Base-by-base conservation (phyloP, 208 protist species). In the Angomonas desouzai region DNA sequence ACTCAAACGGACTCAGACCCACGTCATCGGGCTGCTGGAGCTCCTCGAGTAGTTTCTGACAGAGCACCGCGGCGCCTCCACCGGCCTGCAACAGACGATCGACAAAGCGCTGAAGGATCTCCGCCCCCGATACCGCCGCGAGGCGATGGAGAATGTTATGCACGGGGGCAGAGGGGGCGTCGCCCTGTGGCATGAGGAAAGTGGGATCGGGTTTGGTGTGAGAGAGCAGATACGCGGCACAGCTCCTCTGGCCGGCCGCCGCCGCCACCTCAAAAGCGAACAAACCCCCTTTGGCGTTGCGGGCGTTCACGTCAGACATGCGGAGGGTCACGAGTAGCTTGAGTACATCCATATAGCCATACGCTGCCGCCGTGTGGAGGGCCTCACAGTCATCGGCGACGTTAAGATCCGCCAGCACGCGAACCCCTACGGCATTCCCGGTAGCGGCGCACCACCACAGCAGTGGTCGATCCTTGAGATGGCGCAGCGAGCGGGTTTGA, bases 321-420 rank as follows among this genome's bases (percentile, higher is more conserved):
- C 83, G 62, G 29, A 93, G 72, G 32, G 73, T 57, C 25, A 93
- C 65, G 25, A 93, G 82, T 30, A 93, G 62, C 70, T 90, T 65
- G 45, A 83, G 64, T 0, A 87, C 64, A 43, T 80, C 74, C 55
- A 70, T 27, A 32, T 74, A 61, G 13, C 85, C 88, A 18, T 64
- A 67, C n/a, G 69, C 65, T 25, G 85, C 85, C 3, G 88, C 88
- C 34, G 72, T 51, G 48, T 85, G 76, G 27, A 94, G 69, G 11
- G 75, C 88, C 22, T 48, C 49, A 66, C 88, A 83, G 63, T 84
- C 76, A 61, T 94, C 88, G 7, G 73, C 56, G 23, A 89, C 69
- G 70, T 90, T 90, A 62, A 87, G 73, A 61, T 94, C 83, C 11
- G 77, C 88, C 40, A 94, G 66, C 27, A 85, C 83, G 22, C 85